Evolutionary conservation across 257 asterid species (phyloP).

Genomic region (Solanum commersonii): DNA sequence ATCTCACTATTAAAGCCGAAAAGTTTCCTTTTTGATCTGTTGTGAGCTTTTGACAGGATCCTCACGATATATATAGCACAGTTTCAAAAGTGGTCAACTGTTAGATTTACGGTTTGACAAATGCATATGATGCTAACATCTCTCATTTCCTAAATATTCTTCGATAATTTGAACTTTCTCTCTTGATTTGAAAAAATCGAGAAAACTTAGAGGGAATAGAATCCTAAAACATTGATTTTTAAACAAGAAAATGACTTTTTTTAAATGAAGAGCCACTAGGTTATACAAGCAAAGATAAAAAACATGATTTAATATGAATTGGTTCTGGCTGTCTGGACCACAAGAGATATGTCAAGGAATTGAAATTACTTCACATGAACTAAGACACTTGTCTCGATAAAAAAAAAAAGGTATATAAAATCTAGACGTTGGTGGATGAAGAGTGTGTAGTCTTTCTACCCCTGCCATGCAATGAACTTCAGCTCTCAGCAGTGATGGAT

Average conservation of each 20-base stretch:
- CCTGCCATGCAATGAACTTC: not conserved
- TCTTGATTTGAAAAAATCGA: not conserved
- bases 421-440: not conserved
- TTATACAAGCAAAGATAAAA: not conserved
- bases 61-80: constrained; percentile 10
- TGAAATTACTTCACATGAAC: not conserved
- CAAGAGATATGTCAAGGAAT: not conserved
- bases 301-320: not conserved
- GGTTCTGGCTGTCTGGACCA: not conserved
- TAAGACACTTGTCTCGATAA: not conserved
- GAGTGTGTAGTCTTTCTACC: not conserved
- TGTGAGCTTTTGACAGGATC: constrained; percentile 12
- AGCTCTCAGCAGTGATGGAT: not conserved
- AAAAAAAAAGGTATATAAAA: not conserved
- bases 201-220: not conserved
- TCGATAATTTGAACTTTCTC: not conserved
- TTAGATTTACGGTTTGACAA: constrained; percentile 7
- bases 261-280: not conserved
- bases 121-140: constrained; percentile 1
- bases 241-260: not conserved
- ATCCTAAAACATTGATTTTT: not conserved
- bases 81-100: constrained; percentile 1
- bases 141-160: not conserved
- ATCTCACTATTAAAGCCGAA: constrained; percentile 21
- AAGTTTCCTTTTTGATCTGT: not conserved